A percentile compares a stretch with the other conserved stretches of the same genome.
Evolutionary conservation across 1,139 yeast genomes (phyloP).

Genomic region (Candida sp.): DNA sequence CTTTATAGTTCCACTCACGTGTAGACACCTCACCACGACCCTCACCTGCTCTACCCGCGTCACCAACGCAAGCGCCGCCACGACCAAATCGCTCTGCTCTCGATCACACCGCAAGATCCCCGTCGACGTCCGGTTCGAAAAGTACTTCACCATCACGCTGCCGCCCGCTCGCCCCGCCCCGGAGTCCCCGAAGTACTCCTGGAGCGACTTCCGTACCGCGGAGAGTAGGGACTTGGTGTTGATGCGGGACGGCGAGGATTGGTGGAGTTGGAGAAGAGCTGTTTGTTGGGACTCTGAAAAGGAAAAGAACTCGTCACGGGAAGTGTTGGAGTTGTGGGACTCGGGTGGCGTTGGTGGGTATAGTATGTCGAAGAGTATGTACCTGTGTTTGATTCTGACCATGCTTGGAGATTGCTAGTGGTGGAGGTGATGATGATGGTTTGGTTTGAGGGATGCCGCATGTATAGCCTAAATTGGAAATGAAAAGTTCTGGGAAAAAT

Average conservation of each 20-base stretch:
- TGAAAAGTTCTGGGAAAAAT: no score
- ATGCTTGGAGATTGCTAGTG: constrained; percentile 31
- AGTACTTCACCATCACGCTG: constrained; percentile 74
- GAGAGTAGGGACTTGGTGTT: constrained; percentile 52
- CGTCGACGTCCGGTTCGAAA: constrained; percentile 79
- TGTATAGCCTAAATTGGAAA: no score
- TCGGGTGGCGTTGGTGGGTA: constrained; percentile 51
- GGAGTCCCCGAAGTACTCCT: constrained; percentile 72
- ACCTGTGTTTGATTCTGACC: constrained; percentile 91
- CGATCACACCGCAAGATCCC: constrained; percentile 85
- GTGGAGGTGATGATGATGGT: no score
- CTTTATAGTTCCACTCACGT: constrained; percentile 88
- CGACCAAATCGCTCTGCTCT: constrained; percentile 61
- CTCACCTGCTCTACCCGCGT: constrained; percentile 52
- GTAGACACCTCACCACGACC: constrained; percentile 64
- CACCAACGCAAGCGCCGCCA: constrained; percentile 76
- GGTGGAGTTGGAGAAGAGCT: constrained; percentile 51
- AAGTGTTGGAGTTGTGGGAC: constrained; percentile 6
- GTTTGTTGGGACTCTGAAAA: constrained; percentile 33
- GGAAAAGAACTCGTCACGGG: constrained; percentile 19
- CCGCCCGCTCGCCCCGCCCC: constrained; percentile 74
- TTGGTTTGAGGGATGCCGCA: no score
- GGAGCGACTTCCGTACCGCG: constrained; percentile 56
- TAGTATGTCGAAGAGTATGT: constrained; percentile 77
- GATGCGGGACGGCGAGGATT: constrained; percentile 49